A percentile compares a stretch with the other conserved stretches of the same genome.
phyloP scores from a whole-genome alignment of 2,329 filamentous ascomycete genomes.

The Ceratocystis harringtonii region DNA sequence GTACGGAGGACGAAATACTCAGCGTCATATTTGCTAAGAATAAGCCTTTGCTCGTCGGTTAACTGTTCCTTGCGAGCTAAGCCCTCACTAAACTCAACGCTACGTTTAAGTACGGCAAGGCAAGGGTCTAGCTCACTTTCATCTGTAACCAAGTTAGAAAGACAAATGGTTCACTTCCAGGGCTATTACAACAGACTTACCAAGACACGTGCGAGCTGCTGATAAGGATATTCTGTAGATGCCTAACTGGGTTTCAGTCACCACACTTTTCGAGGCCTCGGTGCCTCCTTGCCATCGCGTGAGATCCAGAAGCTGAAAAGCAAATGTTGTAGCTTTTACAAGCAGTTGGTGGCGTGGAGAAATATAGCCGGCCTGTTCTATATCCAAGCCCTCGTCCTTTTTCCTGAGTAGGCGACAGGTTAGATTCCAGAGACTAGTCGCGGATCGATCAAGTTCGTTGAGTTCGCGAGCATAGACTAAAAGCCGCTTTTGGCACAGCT shows the following conservation, averaged over 20 bases:
- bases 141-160: slow-evolving; percentile 26
- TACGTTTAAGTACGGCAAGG: slow-evolving; percentile 42
- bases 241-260: slow-evolving; percentile 33
- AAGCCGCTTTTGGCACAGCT: slow-evolving; percentile 11
- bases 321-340: slow-evolving; percentile 35
- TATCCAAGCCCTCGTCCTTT: slow-evolving; percentile 32
- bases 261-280: slow-evolving; percentile 19
- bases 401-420: slow-evolving; percentile 41
- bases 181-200: slow-evolving; percentile 25
- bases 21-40: slow-evolving; percentile 23
- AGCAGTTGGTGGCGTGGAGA: slow-evolving; percentile 23
- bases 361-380: slow-evolving; percentile 16
- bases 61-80: slow-evolving; percentile 2
- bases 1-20: slow-evolving; percentile 55
- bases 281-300: slow-evolving; percentile 27
- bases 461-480: slow-evolving; percentile 6
- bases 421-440: slow-evolving; percentile 51
- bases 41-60: neutral
- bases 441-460: slow-evolving; percentile 38
- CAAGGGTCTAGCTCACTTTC: slow-evolving; percentile 41
- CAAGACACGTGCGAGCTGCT: slow-evolving; percentile 46
- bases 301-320: slow-evolving; percentile 52
- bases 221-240: slow-evolving; percentile 54
- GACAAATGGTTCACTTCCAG: neutral
- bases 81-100: slow-evolving; percentile 5